These are phyloP conservation scores for Primulina eburnea DNA, from an alignment of 257 asterid genomes.

Conservation along the genomic window DNA sequence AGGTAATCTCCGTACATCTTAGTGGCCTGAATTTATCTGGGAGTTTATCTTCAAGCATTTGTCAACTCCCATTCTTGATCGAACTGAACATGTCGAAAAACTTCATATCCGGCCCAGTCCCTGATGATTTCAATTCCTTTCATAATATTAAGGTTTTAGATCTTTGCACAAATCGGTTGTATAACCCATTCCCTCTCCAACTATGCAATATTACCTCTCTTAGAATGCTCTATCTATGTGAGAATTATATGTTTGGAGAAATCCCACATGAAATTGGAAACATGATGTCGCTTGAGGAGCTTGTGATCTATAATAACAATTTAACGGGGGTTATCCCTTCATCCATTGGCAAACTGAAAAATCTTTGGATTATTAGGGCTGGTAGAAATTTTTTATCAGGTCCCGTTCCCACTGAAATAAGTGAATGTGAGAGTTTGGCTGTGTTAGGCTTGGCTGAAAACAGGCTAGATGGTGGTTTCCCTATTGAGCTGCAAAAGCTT, in stretches of 20 bases:
- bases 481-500: conserved; percentile 55
- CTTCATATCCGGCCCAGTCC: conserved; percentile 69
- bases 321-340: conserved; percentile 65
- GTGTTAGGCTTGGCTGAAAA: conserved; percentile 74
- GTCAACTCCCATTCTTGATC: conserved; percentile 53
- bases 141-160: conserved; percentile 47
- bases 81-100: conserved; percentile 54
- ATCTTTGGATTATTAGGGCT: conserved; percentile 60
- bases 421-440: conserved; percentile 60
- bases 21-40: conserved; percentile 62
- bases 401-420: conserved; percentile 53
- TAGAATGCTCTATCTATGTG: conserved; percentile 62
- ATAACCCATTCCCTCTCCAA: conserved; percentile 48
- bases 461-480: conserved; percentile 61
- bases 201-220: conserved; percentile 51
- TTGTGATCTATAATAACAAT: conserved; percentile 74
- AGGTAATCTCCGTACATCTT: conserved; percentile 52
- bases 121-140: conserved; percentile 44
- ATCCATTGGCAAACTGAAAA: conserved; percentile 52
- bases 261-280: conserved; percentile 55
- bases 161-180: conserved; percentile 78
- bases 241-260: conserved; percentile 67
- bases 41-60: conserved; percentile 52
- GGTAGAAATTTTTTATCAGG: conserved; percentile 65
- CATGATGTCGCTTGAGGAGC: conserved; percentile 62